Evolutionary conservation across 768 basidiomycete genomes (phyloP).

Genomic region (Epithele typhae): DNA sequence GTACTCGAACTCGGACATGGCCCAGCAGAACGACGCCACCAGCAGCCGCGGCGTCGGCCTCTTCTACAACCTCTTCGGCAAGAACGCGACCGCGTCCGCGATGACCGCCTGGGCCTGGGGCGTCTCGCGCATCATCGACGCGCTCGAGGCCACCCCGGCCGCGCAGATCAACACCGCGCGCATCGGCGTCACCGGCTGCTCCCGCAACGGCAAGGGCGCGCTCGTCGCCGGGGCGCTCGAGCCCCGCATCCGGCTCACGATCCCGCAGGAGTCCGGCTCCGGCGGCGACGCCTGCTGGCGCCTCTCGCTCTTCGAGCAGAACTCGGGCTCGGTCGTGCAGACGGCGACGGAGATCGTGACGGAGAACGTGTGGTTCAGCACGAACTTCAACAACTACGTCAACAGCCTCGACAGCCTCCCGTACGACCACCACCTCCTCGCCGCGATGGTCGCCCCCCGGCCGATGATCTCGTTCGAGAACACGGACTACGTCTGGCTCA

Average conservation of each 20-base stretch:
- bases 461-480: slow-evolving; percentile 51
- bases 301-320: slow-evolving; percentile 45
- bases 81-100: slow-evolving; percentile 40
- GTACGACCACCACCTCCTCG: slow-evolving; percentile 56
- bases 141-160: slow-evolving; percentile 44
- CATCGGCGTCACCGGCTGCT: slow-evolving; percentile 57
- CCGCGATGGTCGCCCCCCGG: slow-evolving; percentile 53
- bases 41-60: slow-evolving; percentile 49
- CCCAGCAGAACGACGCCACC: slow-evolving; percentile 36
- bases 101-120: slow-evolving; percentile 66
- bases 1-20: slow-evolving; percentile 53
- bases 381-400: slow-evolving; percentile 43
- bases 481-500: slow-evolving; percentile 52
- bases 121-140: slow-evolving; percentile 55
- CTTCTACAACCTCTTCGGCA: slow-evolving; percentile 55
- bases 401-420: slow-evolving; percentile 44
- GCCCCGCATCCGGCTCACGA: slow-evolving; percentile 51
- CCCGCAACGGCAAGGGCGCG: slow-evolving; percentile 58
- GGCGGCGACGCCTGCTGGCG: slow-evolving; percentile 61
- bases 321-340: slow-evolving; percentile 42
- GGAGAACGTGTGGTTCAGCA: slow-evolving; percentile 63
- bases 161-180: slow-evolving; percentile 44
- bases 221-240: slow-evolving; percentile 58
- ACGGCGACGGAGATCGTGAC: slow-evolving; percentile 53
- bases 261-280: slow-evolving; percentile 61